A percentile compares a stretch with the other conserved stretches of the same genome.
Conservation (phyloP, 2,329 filamentous ascomycete genomes). For the Colletotrichum plurivorum region DNA sequence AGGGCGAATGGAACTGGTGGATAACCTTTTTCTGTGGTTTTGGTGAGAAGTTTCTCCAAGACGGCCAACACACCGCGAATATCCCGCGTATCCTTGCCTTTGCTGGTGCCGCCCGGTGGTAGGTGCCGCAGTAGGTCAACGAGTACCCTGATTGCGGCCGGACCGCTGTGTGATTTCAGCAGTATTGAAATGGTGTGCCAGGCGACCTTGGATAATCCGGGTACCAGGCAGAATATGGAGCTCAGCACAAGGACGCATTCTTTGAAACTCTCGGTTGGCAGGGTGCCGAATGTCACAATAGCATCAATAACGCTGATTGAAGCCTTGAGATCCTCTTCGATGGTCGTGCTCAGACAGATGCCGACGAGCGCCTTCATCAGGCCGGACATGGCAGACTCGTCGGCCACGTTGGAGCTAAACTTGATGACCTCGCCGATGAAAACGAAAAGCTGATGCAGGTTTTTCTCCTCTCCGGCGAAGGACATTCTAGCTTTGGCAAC, state of each 20-base stretch:
- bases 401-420: conserved; percentile 80
- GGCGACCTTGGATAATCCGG: conserved; percentile 71
- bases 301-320: conserved; percentile 79
- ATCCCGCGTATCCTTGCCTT: conserved; percentile 68
- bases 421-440: conserved; percentile 80
- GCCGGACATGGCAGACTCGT: conserved; percentile 71
- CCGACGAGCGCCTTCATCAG: conserved; percentile 74
- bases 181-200: conserved; percentile 81
- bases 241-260: conserved; percentile 79
- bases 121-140: conserved; percentile 72
- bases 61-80: conserved; percentile 75
- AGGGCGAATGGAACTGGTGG: conserved; percentile 71
- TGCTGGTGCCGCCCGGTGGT: conserved; percentile 57
- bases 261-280: conserved; percentile 74
- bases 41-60: conserved; percentile 73
- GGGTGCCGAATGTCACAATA: conserved; percentile 79
- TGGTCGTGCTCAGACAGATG: conserved; percentile 78
- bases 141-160: conserved; percentile 76
- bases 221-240: conserved; percentile 78
- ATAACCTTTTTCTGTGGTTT: conserved; percentile 71
- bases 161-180: conserved; percentile 80
- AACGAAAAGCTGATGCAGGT: conserved; percentile 74
- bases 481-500: conserved; percentile 56
- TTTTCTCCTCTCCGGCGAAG: conserved; percentile 69
- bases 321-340: conserved; percentile 74